phyloP scores from a whole-genome alignment of 768 basidiomycete species.

The Phallus indusiatus region DNA sequence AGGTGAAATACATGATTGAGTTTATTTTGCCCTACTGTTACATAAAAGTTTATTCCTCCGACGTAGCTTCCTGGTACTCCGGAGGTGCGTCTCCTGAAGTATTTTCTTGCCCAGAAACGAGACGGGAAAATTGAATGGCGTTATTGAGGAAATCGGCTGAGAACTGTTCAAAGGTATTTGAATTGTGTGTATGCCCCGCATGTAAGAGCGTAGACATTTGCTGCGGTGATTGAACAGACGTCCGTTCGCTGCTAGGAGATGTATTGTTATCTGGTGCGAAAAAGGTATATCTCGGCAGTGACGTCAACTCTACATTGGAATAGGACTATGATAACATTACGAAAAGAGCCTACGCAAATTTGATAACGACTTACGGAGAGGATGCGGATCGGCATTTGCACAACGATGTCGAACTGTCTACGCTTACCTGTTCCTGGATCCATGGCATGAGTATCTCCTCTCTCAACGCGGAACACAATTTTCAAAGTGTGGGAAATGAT shows the following conservation, averaged over 20 bases:
- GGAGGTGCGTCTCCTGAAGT: slow-evolving; percentile 82
- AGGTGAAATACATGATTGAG: too few relatives aligned
- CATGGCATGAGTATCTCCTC: slow-evolving; percentile 57
- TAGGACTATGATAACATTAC: slow-evolving; percentile 42
- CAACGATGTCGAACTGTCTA: slow-evolving; percentile 80
- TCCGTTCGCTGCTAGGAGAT: not conserved
- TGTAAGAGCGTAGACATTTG: not conserved
- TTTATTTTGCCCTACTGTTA: too few relatives aligned
- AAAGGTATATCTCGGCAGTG: slow-evolving; percentile 65
- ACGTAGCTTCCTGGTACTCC: slow-evolving; percentile 39
- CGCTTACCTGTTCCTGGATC: slow-evolving; percentile 61
- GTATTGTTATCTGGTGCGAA: slow-evolving; percentile 20
- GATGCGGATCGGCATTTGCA: slow-evolving; percentile 79
- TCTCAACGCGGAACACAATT: slow-evolving; percentile 72
- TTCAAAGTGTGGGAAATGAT: slow-evolving; percentile 69
- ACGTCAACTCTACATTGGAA: slow-evolving; percentile 71
- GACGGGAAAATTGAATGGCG: slow-evolving; percentile 53
- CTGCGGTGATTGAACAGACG: too few relatives aligned
- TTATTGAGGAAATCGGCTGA: not conserved
- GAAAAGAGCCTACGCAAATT: not conserved
- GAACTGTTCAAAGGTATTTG: slow-evolving; percentile 4
- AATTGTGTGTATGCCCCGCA: not conserved
- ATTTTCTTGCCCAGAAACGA: slow-evolving; percentile 75
- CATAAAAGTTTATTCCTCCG: not conserved
- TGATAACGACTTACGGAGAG: slow-evolving; percentile 57